Base-by-base conservation (phyloP, 768 basidiomycete genomes). In the Macrolepiota fuliginosa region DNA sequence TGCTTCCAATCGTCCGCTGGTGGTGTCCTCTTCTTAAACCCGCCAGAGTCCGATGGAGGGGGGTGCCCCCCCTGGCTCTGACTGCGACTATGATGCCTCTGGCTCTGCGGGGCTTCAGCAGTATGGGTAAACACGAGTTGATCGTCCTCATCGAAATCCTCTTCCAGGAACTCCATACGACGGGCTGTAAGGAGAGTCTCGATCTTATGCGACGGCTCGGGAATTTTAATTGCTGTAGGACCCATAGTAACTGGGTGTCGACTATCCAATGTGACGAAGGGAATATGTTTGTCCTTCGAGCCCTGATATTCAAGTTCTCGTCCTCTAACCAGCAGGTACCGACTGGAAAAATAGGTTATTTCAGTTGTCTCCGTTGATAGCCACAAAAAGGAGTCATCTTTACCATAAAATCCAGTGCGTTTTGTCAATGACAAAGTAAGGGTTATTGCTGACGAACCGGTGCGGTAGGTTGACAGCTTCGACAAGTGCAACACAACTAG, bases 401-500 rank as follows among this genome's bases (percentile, higher is more conserved):
- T 65, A 85, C 87, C 87, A 88, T 69, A 88, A 78, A 56, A 90
- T 87, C 88, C 89, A 90, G 45, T 85, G 79, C 1, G 87, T 86
- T 58, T 89, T 74, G 19, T 81, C 71, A 40, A 90, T 80, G 3
- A 90, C 88, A 61, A 84, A 83, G 68, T 82, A 82, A 0, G 82
- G 81, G 45, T 75, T 74, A 0, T 66, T 65, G 65, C 76, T 81
- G n/a, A 85, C 82, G 62, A 87, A 91, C 55, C 83, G 67, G 0
- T 62, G 17, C 0, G 86, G 85, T 9, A 80, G 73, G 65, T 90
- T 91, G 67, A 89, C 85, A 15, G 88, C 78, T 73, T 91, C 88
- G 0, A 84, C 81, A 9, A 91, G 69, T 2, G 87, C 85, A 17
- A 83, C 78, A 49, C 87, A 86, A 52, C 75, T 77, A 0, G 71